Evolutionary conservation across 202 grass and related monocot genomes (phyloP).

Genomic region (Zoysia matrella): DNA sequence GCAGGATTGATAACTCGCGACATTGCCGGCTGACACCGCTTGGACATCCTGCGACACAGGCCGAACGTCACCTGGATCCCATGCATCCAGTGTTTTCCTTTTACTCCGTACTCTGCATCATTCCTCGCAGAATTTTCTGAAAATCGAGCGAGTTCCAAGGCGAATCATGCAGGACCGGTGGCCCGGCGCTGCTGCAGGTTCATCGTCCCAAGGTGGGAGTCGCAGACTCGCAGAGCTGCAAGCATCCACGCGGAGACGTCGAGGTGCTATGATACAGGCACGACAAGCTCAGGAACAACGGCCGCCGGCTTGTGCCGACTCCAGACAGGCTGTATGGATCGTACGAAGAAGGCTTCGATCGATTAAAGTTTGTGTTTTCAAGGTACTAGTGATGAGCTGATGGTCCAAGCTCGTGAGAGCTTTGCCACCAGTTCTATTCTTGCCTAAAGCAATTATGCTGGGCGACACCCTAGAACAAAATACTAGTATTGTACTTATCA

Average conservation of each 20-base stretch:
- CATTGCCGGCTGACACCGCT: background rate
- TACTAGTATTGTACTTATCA: too few species aligned
- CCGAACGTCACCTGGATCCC: background rate
- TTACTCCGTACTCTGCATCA: background rate
- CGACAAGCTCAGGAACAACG: constrained; percentile 15
- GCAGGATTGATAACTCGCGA: background rate
- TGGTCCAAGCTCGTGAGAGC: background rate
- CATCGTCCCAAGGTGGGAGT: constrained; percentile 27
- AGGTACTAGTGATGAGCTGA: background rate
- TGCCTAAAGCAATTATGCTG: background rate
- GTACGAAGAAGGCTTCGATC: background rate
- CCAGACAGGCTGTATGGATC: constrained; percentile 9
- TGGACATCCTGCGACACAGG: constrained; percentile 29
- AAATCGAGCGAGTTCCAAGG: constrained; percentile 36
- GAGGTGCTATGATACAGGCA: constrained; percentile 25
- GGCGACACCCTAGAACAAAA: too few species aligned
- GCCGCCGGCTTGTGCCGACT: background rate
- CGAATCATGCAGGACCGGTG: constrained; percentile 1
- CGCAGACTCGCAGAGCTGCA: background rate
- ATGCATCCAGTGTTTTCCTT: background rate
- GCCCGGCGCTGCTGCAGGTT: constrained; percentile 3
- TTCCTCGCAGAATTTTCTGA: background rate
- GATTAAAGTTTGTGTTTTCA: constrained; percentile 8
- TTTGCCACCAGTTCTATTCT: background rate
- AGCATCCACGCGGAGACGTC: background rate